Conservation (phyloP, 2,329 filamentous ascomycete species). For the Calonectria crousiana region DNA sequence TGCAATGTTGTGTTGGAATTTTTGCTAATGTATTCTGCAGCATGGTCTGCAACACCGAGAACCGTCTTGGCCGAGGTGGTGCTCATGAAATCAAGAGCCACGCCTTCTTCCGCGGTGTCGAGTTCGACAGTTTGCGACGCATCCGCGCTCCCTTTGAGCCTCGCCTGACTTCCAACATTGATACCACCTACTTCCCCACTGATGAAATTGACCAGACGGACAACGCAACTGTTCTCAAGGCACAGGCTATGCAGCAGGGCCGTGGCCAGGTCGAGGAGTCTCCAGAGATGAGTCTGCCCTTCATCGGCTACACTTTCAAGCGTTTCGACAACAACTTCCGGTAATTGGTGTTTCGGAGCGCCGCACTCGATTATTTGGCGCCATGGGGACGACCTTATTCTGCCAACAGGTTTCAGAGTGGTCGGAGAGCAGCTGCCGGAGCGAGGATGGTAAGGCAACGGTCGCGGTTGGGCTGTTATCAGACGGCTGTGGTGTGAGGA, state of each 20-base stretch:
- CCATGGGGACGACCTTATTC: constrained; percentile 28
- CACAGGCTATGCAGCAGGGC: constrained; percentile 80
- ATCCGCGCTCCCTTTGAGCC: constrained; percentile 98
- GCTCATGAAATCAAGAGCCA: constrained; percentile 94
- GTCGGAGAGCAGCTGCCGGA: not conserved
- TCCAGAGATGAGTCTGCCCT: constrained; percentile 95
- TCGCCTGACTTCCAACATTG: constrained; percentile 90
- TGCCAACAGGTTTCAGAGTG: constrained; percentile 32
- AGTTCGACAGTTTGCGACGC: constrained; percentile 91
- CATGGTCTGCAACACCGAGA: constrained; percentile 93
- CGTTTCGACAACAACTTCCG: constrained; percentile 84
- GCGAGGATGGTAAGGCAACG: not conserved
- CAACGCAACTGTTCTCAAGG: constrained; percentile 87
- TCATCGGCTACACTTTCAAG: constrained; percentile 80
- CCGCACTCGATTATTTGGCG: constrained; percentile 7
- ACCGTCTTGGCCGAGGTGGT: constrained; percentile 88
- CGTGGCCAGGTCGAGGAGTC: constrained; percentile 76
- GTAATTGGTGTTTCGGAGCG: constrained; percentile 45
- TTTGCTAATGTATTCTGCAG: constrained; percentile 58
- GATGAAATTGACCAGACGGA: constrained; percentile 99
- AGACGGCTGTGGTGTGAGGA: constrained; percentile 11
- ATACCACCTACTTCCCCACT: constrained; percentile 98
- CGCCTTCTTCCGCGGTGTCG: constrained; percentile 95
- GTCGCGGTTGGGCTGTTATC: constrained; percentile 9
- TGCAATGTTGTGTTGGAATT: not conserved